Percentiles rank a stretch among this genome's conserved stretches.
phyloP scores from a whole-genome alignment of 176 grass and related monocot genomes.

The Pontederia paniculata region DNA sequence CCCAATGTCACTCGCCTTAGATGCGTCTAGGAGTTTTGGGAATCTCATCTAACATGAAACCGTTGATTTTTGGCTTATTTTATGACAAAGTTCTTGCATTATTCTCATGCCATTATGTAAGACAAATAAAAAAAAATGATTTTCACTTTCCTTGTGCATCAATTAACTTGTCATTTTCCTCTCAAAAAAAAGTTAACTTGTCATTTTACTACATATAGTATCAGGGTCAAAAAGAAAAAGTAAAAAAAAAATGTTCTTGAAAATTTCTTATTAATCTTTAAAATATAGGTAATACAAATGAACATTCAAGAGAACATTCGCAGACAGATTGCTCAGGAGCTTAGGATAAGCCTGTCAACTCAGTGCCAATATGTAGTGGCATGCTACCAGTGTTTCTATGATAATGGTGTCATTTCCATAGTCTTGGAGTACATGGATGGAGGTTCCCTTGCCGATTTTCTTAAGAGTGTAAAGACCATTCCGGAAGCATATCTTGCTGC shows the following conservation, averaged over 20 bases:
- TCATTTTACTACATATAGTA: background rate
- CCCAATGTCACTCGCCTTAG: too few relatives aligned
- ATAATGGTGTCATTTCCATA: slow-evolving; percentile 84
- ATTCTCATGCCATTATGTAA: too few relatives aligned
- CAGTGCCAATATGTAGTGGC: slow-evolving; percentile 69
- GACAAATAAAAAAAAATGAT: too few relatives aligned
- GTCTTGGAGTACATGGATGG: slow-evolving; percentile 97
- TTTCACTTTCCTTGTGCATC: too few relatives aligned
- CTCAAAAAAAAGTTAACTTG: background rate
- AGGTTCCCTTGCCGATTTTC: slow-evolving; percentile 81
- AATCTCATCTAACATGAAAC: too few relatives aligned
- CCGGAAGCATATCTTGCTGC: slow-evolving; percentile 86
- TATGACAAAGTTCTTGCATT: too few relatives aligned
- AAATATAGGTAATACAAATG: slow-evolving; percentile 67
- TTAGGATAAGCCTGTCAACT: slow-evolving; percentile 82
- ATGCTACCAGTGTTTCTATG: slow-evolving; percentile 87
- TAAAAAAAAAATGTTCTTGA: background rate
- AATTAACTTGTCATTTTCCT: background rate
- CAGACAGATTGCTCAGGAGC: slow-evolving; percentile 71
- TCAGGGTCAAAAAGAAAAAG: background rate
- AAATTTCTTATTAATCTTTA: background rate
- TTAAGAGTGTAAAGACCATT: slow-evolving; percentile 76
- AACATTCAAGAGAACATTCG: slow-evolving; percentile 78
- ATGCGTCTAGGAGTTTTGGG: too few relatives aligned
- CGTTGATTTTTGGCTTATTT: too few relatives aligned